Percentiles rank a stretch among this genome's conserved stretches.
Evolutionary conservation across 805 yeast genomes (phyloP).

Genomic region (Teunomyces cretensis): DNA sequence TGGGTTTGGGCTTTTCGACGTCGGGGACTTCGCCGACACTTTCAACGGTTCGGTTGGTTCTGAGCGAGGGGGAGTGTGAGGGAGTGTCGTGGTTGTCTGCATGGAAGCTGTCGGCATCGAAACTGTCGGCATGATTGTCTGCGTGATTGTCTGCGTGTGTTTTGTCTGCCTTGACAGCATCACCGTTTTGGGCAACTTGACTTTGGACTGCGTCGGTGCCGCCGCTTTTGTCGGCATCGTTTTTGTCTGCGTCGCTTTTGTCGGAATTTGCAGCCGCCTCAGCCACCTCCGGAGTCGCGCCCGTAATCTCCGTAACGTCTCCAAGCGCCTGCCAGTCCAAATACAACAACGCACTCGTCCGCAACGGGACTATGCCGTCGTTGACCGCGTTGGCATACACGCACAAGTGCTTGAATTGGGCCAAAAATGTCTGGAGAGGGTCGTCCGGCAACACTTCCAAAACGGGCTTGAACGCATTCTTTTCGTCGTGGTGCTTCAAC

Average conservation of each 20-base stretch:
- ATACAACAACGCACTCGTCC: slow-evolving; percentile 43
- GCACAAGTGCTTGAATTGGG: slow-evolving; percentile 31
- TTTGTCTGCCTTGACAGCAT: slow-evolving; percentile 3
- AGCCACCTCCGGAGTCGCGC: too few relatives aligned
- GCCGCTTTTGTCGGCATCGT: background rate
- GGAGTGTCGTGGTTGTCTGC: background rate
- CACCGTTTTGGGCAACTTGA: too few relatives aligned
- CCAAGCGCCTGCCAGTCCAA: slow-evolving; percentile 45
- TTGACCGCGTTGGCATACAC: slow-evolving; percentile 45
- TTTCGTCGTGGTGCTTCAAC: slow-evolving; percentile 11
- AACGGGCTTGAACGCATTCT: slow-evolving; percentile 28
- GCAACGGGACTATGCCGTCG: slow-evolving; percentile 46
- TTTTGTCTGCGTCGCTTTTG: slow-evolving; percentile 17
- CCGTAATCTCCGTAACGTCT: slow-evolving; percentile 32
- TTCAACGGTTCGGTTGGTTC: slow-evolving; percentile 19
- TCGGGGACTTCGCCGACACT: slow-evolving; percentile 8
- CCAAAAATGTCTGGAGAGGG: slow-evolving; percentile 33
- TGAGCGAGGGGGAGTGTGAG: slow-evolving; percentile 32
- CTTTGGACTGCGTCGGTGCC: too few relatives aligned
- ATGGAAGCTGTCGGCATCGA: background rate
- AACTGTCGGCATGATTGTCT: background rate
- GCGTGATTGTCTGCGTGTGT: background rate
- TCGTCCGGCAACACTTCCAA: slow-evolving; percentile 42
- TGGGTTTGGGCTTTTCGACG: background rate
- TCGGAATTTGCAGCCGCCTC: too few relatives aligned